Base-by-base conservation (phyloP, 768 basidiomycete genomes). In the Astraeus odoratus region DNA sequence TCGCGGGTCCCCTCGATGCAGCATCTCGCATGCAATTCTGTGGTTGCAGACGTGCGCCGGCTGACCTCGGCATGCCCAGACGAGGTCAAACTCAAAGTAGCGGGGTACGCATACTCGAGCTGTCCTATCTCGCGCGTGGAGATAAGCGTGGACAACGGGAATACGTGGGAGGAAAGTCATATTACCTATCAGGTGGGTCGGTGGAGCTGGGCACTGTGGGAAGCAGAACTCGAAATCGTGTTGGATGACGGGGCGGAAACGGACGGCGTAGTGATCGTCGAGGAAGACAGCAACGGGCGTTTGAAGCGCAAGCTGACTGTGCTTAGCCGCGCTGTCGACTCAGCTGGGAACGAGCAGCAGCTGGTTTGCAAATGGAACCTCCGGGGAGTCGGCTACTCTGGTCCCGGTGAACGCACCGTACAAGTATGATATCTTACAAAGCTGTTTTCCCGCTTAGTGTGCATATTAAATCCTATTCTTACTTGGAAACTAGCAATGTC, bases 121-220 rank as follows among this genome's bases (percentile, higher is more conserved):
- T 74, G 72, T 31, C 75, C 73, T 30, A 69, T 84, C 8, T 53
- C 61, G 3, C 50, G 56, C 1, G 70, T 82, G 13, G 76, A 82
- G 23, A 59, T 83, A 12, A 74, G 75, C 31, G 54, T 67, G 15
- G 75, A 84, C 54, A 66, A 61, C 2, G 81, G 80, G 1, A 49
- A 55, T 36, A 69, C 72, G 7, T 83, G 83, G 80, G 55, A 60
- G 22, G 55, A 60, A 8, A 73, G 77, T 16, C 61, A 60, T 24
- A 75, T 83, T 47, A 76, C 69, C 1, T 83, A 83, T 49, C 78
- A 76, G 43, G 65, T 75, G 27, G 81, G 82, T 3, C 72, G 58
- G 50, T 86, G 83, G 82, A 83, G 83, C 54, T 87, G 85, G 84
- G 75, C 78, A 4, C 57, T 85, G 18, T 86, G 84, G 85, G 78